Evolutionary conservation across 23 red algal genomes (phyloP).

Genomic region (Gracilaria vermiculophylla): DNA sequence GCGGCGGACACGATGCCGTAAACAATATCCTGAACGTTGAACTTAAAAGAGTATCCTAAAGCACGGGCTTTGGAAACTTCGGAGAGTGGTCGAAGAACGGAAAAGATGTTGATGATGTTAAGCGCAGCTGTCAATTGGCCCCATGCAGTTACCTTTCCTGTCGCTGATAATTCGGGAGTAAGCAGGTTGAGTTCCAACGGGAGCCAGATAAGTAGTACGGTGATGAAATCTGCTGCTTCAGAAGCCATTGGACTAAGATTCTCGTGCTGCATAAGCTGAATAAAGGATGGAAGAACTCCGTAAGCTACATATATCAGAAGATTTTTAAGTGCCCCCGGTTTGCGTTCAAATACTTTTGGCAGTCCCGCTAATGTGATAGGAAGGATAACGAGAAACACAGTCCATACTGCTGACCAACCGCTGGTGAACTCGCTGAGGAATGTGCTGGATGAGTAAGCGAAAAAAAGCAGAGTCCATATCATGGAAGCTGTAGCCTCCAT

Average conservation of each 20-base stretch:
- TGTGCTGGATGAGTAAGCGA: constrained; percentile 57
- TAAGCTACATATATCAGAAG: constrained; percentile 37
- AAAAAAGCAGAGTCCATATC: constrained; percentile 58
- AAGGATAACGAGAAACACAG: constrained; percentile 32
- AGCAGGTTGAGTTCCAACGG: constrained; percentile 59
- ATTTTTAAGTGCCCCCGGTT: constrained; percentile 19
- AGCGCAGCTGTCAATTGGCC: constrained; percentile 49
- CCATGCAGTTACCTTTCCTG: constrained; percentile 65
- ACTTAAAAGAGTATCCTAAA: constrained; percentile 53
- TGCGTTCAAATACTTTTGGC: constrained; percentile 21
- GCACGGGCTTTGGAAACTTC: constrained; percentile 1
- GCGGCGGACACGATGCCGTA: background rate
- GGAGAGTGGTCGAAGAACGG: constrained; percentile 53
- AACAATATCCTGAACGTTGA: background rate
- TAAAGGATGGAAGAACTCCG: constrained; percentile 32
- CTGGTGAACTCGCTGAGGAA: constrained; percentile 38
- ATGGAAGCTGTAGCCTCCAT: constrained; percentile 51
- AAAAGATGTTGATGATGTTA: constrained; percentile 53
- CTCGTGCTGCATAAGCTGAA: constrained; percentile 38
- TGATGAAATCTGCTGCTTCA: constrained; percentile 9
- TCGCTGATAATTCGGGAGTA: constrained; percentile 34
- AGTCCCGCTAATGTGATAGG: constrained; percentile 27
- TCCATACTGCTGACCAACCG: constrained; percentile 35
- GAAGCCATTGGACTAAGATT: background rate
- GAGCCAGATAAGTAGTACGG: constrained; percentile 34